Base-by-base conservation (phyloP, 2,329 filamentous ascomycete species). In the Talaromyces sp. region DNA sequence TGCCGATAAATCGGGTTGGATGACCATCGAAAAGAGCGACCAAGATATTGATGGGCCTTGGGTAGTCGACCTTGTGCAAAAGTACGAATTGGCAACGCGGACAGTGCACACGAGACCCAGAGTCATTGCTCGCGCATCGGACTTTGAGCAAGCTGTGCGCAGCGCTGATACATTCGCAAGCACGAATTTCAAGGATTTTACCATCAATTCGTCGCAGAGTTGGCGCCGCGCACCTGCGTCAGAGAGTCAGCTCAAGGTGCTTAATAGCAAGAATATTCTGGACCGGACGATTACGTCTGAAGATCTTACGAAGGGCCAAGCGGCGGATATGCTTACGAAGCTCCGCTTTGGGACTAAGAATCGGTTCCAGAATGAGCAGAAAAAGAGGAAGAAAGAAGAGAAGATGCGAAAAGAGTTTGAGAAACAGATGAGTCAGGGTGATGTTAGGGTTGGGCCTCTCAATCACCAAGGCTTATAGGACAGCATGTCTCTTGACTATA, bases 241-340 rank as follows among this genome's bases (percentile, higher is more conserved):
- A 0, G 71, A 80, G 27, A 79, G 79, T 2, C 87, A 83, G 62
- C 58, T 82, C 16, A 69, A 71, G 5, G 76, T 82, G 63, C 69
- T 83, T 43, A 82, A 82, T 65, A 76, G 76, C 41, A 54, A 73
- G n/a, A 72, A 77, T 27, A 70, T 70, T 14, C 85, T 85, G 1
- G 78, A 85, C 3, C 84, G 84, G 3, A 87, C 95, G 74, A 75
- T 96, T 60, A 83, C 79, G 1, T 70, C 77, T 0, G 78, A 79
- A 0, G 83, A 87, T 37, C 73, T 96, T 63, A 92, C 85, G n/a
- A 96, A 93, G 75, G 93, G 93, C 6, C 87, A 86, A 72, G 93
- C 92, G 5, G 85, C 84, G 2, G 93, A 97, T 73, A 94, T 96
- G 91, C 96, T 97, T 68, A 96, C 91, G 16, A 95, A 95, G 76